These are phyloP conservation scores for Chytridium lagenaria DNA, from an alignment of 371 early-diverging fungal species.

Conservation along the genomic window DNA sequence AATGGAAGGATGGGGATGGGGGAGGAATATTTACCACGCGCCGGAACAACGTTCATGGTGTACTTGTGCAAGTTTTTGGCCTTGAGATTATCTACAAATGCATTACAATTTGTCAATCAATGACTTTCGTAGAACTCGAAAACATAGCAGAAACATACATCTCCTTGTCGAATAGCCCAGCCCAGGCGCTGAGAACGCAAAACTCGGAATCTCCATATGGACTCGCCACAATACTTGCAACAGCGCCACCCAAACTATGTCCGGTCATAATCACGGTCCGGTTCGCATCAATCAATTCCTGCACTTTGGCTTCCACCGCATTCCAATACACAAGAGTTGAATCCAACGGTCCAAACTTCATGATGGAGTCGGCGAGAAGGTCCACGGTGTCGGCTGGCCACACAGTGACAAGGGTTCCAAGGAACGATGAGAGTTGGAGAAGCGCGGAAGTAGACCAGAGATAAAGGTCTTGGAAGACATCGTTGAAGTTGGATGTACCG, in stretches of 20 bases:
- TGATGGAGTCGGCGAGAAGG: slow-evolving; percentile 14
- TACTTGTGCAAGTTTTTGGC: slow-evolving; percentile 7
- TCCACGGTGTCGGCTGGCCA: slow-evolving; percentile 35
- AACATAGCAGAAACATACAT: not conserved
- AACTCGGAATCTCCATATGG: slow-evolving; percentile 26
- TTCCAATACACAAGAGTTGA: slow-evolving; percentile 32
- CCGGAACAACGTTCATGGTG: slow-evolving; percentile 31
- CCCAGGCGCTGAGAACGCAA: slow-evolving; percentile 47
- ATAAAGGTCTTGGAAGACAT: slow-evolving; percentile 39
- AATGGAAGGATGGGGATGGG: not conserved
- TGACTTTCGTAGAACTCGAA: not conserved
- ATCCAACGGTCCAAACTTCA: slow-evolving; percentile 22
- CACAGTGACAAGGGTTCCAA: slow-evolving; percentile 29
- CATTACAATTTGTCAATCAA: not conserved
- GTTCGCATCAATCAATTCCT: not conserved
- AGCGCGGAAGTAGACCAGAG: slow-evolving; percentile 27
- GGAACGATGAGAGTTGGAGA: slow-evolving; percentile 19
- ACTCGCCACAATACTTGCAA: slow-evolving; percentile 45
- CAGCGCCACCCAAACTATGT: slow-evolving; percentile 57
- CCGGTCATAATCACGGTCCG: slow-evolving; percentile 48
- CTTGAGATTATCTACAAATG: slow-evolving; percentile 3
- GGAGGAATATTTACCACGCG: not conserved
- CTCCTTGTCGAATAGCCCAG: slow-evolving; percentile 24
- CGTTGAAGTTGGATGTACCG: slow-evolving; percentile 29
- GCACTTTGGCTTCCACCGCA: slow-evolving; percentile 22